A percentile compares a stretch with the other conserved stretches of the same genome.
These are phyloP conservation scores for Vigna hirtella DNA, from an alignment of 306 rosid species.

Conservation along the genomic window DNA sequence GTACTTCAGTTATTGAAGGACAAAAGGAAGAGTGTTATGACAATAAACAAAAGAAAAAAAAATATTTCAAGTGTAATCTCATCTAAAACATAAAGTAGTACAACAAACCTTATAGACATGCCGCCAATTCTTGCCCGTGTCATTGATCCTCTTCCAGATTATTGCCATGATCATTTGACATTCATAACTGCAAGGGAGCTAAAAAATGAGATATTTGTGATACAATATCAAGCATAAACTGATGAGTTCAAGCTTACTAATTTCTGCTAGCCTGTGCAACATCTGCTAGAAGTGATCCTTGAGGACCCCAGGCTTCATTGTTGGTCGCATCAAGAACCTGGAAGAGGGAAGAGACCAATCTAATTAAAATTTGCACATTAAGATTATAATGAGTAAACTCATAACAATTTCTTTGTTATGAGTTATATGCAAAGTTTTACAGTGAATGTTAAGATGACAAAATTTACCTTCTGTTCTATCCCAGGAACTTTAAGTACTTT, in stretches of 20 bases:
- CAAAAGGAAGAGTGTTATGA: not conserved
- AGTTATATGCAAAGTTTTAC: slow-evolving; percentile 22
- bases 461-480: slow-evolving; percentile 85
- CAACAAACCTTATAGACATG: slow-evolving; percentile 85
- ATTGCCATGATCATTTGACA: slow-evolving; percentile 85
- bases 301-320: slow-evolving; percentile 99
- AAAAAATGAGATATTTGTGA: slow-evolving; percentile 47
- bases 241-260: slow-evolving; percentile 59
- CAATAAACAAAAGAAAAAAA: not conserved
- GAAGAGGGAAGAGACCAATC: not conserved
- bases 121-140: slow-evolving; percentile 97
- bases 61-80: slow-evolving; percentile 9
- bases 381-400: slow-evolving; percentile 2
- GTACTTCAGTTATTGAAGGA: not conserved
- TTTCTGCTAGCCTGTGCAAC: slow-evolving; percentile 81
- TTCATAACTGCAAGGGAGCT: slow-evolving; percentile 74
- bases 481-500: slow-evolving; percentile 92
- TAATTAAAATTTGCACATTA: slow-evolving; percentile 8
- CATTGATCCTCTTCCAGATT: slow-evolving; percentile 91
- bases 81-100: slow-evolving; percentile 25
- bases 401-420: not conserved
- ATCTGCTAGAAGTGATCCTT: slow-evolving; percentile 93
- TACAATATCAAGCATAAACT: slow-evolving; percentile 30
- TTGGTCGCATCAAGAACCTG: slow-evolving; percentile 96
- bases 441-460: slow-evolving; percentile 20